Evolutionary conservation across 73 alveolate genomes (phyloP).

Genomic region (Paramecium caudatum): DNA sequence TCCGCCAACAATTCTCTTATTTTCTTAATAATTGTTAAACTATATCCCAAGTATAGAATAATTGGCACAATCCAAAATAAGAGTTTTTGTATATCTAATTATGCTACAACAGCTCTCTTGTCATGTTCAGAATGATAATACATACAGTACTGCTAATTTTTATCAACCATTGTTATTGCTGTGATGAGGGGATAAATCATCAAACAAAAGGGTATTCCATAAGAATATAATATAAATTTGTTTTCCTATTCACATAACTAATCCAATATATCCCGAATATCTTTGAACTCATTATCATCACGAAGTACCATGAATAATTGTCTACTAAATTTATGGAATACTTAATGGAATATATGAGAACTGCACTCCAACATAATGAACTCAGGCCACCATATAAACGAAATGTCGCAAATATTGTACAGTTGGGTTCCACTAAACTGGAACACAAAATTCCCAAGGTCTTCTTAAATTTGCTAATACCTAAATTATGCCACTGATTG

Average conservation of each 20-base stretch:
- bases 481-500: background rate
- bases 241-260: constrained; percentile 2
- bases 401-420: background rate
- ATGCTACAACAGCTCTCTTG: background rate
- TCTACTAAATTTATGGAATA: background rate
- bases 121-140: background rate
- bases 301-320: constrained; percentile 8
- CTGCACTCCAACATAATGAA: constrained; percentile 16
- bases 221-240: background rate
- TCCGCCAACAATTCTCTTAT: background rate
- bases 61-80: constrained; percentile 52
- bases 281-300: constrained; percentile 14
- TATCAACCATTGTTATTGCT: background rate
- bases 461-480: background rate
- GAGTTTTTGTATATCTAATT: background rate
- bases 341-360: constrained; percentile 21
- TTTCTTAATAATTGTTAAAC: background rate
- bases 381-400: constrained; percentile 40
- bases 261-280: constrained; percentile 11
- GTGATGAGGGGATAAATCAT: constrained; percentile 28
- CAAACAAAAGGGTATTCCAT: constrained; percentile 4
- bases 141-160: background rate
- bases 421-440: background rate
- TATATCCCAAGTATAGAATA: background rate
- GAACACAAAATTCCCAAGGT: constrained; percentile 25